These are phyloP conservation scores for Steccherinum ochraceum DNA, from an alignment of 768 basidiomycete genomes.

Conservation along the genomic window DNA sequence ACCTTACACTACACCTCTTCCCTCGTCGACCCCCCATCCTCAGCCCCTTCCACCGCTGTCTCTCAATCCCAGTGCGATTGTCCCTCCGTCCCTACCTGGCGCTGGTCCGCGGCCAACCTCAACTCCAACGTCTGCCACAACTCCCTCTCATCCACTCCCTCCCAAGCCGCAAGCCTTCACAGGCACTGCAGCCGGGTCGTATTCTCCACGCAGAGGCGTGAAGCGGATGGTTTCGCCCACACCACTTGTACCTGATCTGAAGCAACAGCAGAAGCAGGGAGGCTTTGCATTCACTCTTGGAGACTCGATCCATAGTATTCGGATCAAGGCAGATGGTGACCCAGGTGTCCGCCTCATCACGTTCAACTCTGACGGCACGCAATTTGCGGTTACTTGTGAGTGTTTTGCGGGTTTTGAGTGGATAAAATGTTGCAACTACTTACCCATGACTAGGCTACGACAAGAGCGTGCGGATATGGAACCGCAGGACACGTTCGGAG, in stretches of 20 bases:
- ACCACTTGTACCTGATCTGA: slow-evolving; percentile 3
- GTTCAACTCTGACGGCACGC: slow-evolving; percentile 47
- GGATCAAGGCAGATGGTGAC: slow-evolving; percentile 37
- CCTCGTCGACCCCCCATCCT: too few relatives aligned
- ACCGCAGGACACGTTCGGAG: slow-evolving; percentile 40
- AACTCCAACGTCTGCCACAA: slow-evolving; percentile 2
- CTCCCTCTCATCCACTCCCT: slow-evolving; percentile 26
- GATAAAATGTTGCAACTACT: background rate
- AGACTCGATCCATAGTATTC: slow-evolving; percentile 28
- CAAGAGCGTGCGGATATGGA: slow-evolving; percentile 59
- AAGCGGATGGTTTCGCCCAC: slow-evolving; percentile 31
- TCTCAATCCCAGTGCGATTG: too few relatives aligned
- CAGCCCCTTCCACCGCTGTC: background rate
- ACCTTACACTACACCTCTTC: too few relatives aligned
- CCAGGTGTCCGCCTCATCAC: slow-evolving; percentile 41
- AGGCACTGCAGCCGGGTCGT: slow-evolving; percentile 17
- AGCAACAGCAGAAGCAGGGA: slow-evolving; percentile 28
- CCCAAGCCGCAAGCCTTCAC: slow-evolving; percentile 21
- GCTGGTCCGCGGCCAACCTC: background rate
- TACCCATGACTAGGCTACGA: slow-evolving; percentile 60
- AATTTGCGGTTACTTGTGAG: slow-evolving; percentile 55
- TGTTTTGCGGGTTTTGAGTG: slow-evolving; percentile 8
- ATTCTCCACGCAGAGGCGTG: slow-evolving; percentile 22
- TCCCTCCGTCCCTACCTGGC: too few relatives aligned
- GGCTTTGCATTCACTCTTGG: slow-evolving; percentile 43